Evolutionary conservation across 371 early-diverging fungal species (phyloP).

Genomic region (Blakeslea trispora): DNA sequence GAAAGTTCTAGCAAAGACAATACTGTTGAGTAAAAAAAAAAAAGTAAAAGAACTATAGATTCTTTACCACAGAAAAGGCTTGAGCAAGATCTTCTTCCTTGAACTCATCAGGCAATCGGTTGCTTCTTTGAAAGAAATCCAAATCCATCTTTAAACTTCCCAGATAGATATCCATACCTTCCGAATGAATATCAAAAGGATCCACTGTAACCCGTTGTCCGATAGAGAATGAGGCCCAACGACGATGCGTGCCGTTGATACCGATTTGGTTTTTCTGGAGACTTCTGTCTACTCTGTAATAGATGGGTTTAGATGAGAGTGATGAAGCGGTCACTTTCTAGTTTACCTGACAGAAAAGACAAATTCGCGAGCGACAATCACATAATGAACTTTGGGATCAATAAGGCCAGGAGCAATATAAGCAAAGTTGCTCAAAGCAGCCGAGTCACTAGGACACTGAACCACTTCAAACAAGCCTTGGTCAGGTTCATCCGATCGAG

Average conservation of each 20-base stretch:
- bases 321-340: neutral
- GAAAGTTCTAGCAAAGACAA: conserved; percentile 43
- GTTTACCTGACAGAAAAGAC: conserved; percentile 78
- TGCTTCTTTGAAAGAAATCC: conserved; percentile 57
- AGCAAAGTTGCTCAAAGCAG: conserved; percentile 81
- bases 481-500: conserved; percentile 15
- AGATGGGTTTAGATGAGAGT: neutral
- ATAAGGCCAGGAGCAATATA: conserved; percentile 77
- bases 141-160: conserved; percentile 74
- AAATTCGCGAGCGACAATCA: conserved; percentile 73
- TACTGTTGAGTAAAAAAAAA: conserved; percentile 8
- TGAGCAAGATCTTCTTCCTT: conserved; percentile 75
- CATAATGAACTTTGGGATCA: conserved; percentile 64
- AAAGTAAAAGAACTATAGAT: neutral
- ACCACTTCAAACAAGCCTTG: conserved; percentile 29
- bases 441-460: conserved; percentile 64
- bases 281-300: conserved; percentile 55
- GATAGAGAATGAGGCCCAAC: conserved; percentile 85
- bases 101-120: conserved; percentile 61
- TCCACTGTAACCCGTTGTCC: conserved; percentile 78
- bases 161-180: conserved; percentile 66
- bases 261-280: conserved; percentile 72
- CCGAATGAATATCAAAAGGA: conserved; percentile 70
- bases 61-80: conserved; percentile 61
- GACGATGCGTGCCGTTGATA: conserved; percentile 76